Base-by-base conservation (phyloP, 495 filamentous ascomycete species). In the Aspergillus kassunensis region DNA sequence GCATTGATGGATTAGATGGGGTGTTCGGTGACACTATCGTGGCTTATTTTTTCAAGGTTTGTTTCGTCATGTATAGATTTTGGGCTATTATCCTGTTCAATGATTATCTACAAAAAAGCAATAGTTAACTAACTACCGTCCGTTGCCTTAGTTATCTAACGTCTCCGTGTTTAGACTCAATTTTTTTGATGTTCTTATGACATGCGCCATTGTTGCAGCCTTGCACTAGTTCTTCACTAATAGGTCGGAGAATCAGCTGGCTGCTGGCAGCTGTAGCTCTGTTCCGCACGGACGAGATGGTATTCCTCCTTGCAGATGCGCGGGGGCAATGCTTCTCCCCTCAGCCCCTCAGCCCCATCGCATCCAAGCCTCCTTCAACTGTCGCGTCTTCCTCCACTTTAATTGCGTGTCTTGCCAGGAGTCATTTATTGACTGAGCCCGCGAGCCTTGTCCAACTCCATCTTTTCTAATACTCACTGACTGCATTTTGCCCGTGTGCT, bases 21-120 rank as follows among this genome's bases (percentile, higher is more conserved):
- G 44, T 31, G 33, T 47, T 47, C 30, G 21, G 44, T 47, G 25
- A 18, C 37, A 21, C 23, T 27, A 30, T 27, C 44, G 27, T 48
- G 25, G n/a, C n/a, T n/a, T n/a, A n/a, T n/a, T n/a, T n/a, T n/a
- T n/a, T n/a, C n/a, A n/a, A n/a, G n/a, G n/a, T n/a, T n/a, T n/a
- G n/a, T n/a, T n/a, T n/a, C n/a, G n/a, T n/a, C n/a, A 27, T 27
- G 24, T 27, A 27, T 27, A 27, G 24, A 4, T 6, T 37, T 16
- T 37, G 34, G 2, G n/a, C 15, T 37, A 37, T 37, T 16, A 16
- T 37, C 18, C 19, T 35, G 35, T 19, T 33, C 19, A 25, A 51
- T 31, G 16, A 23, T 16, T 41, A 31, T 49, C 24, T 42, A 52
- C 25, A 52, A 52, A 44, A 44, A 30, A 39, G 29, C 44, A 25